These are phyloP conservation scores for Rhododendron molle DNA, from an alignment of 148 eudicot genomes.

Conservation along the genomic window DNA sequence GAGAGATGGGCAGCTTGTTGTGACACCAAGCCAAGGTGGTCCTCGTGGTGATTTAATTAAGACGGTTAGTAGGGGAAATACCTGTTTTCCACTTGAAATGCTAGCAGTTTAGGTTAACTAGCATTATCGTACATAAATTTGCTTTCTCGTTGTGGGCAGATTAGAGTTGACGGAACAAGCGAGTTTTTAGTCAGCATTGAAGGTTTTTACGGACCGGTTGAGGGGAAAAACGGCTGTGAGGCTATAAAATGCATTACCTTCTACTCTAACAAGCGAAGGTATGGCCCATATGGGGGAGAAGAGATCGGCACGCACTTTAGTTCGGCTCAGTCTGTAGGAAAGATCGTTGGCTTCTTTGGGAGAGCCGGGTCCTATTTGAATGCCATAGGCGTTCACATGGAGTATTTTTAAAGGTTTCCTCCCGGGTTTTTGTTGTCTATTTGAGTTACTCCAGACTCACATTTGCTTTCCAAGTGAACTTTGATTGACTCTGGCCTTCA, in stretches of 20 bases:
- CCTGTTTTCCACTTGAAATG: not conserved
- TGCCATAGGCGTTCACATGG: slow-evolving; percentile 19
- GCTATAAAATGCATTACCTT: slow-evolving; percentile 10
- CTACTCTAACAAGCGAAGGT: slow-evolving; percentile 7
- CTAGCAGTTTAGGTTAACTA: not conserved
- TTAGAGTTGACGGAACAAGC: not conserved
- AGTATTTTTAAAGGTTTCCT: slow-evolving; percentile 5
- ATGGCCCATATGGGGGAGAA: slow-evolving; percentile 13
- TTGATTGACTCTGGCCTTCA: not conserved
- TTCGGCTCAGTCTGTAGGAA: slow-evolving; percentile 4
- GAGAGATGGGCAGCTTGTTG: not conserved
- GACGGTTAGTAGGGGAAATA: not conserved
- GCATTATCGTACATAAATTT: not conserved
- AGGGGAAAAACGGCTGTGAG: not conserved
- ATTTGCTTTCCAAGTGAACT: not conserved
- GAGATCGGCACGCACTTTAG: slow-evolving; percentile 1
- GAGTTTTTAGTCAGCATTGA: slow-evolving; percentile 4
- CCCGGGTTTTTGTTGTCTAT: no score
- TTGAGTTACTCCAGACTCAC: not conserved
- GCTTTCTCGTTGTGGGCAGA: not conserved
- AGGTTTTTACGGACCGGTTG: slow-evolving; percentile 6
- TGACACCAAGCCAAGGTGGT: not conserved
- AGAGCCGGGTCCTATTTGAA: not conserved
- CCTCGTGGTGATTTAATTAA: not conserved
- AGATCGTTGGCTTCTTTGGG: slow-evolving; percentile 16